Evolutionary conservation across 2,329 filamentous ascomycete species (phyloP), one percentile per base, ranked within the genome.

Genomic region (Xylariaceae sp.): DNA sequence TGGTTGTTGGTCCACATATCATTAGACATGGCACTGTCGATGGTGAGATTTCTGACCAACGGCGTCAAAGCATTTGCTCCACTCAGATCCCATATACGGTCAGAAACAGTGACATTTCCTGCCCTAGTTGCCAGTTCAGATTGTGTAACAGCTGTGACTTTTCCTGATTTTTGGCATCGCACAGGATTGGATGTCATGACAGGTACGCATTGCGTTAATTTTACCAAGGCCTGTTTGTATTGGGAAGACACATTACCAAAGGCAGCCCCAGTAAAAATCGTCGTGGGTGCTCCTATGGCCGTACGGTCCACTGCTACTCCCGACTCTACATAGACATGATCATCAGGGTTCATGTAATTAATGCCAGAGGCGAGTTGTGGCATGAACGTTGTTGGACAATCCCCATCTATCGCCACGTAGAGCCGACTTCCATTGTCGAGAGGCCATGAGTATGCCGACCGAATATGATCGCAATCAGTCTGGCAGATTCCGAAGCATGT

Each of bases 131-230:
- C 16, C 13, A 37, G 16, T 37, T 15, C 3, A 3, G 13, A 4
- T 13, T 37, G 9, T 9, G 9, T 18, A 9, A 15, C 4, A 1
- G 23, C 29, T 3, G 46, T 50, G 8, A 50, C 26, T 20, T 32
- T 50, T 4, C 47, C 47, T n/a, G 23, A 29, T 11, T 11, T 26
- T n/a, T 43, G 16, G 21, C 47, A 50, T 15, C 47, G 18, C 8
- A 50, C 47, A 8, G 47, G 47, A 24, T 50, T 50, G 15, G 18
- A 30, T 43, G 29, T 42, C 6, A 50, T 42, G 15, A 50, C 26
- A 3, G 47, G 47, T 32, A 50, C 47, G 15, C 47, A 50, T 36
- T 50, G 47, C 1, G 36, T 50, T 13, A 37, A 23, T 11, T 20
- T 33, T 9, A 43, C 13, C 21, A 43, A 27, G 13, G 47, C 47